Percentiles rank a stretch among this genome's conserved stretches.
These are phyloP conservation scores for Xerocomus minutiporus DNA, from an alignment of 1,284 basidiomycete species.

Conservation along the genomic window DNA sequence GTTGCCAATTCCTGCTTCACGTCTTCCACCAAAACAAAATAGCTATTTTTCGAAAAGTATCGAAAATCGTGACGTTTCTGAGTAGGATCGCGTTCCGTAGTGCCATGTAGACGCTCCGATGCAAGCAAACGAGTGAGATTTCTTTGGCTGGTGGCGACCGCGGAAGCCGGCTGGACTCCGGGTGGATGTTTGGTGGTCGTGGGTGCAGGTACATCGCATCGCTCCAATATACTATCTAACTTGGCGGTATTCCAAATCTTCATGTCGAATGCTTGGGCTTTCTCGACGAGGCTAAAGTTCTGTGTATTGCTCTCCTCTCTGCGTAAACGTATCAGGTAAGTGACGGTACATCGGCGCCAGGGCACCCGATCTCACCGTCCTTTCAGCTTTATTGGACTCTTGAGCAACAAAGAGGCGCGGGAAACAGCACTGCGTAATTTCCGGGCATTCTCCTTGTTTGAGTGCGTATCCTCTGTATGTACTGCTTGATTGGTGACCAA, in stretches of 20 bases:
- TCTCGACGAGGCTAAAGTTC: conserved; percentile 61
- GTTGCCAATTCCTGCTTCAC: conserved; percentile 75
- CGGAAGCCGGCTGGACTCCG: conserved; percentile 26
- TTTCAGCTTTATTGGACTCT: conserved; percentile 63
- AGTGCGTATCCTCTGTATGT: conserved; percentile 34
- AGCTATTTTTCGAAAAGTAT: conserved; percentile 80
- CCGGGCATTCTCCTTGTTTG: conserved; percentile 64
- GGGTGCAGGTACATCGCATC: conserved; percentile 46
- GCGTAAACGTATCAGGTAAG: conserved; percentile 5
- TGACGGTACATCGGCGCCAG: background rate
- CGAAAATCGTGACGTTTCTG: conserved; percentile 84
- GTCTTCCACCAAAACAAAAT: conserved; percentile 90
- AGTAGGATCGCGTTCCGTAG: conserved; percentile 82
- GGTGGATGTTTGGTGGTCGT: conserved; percentile 23
- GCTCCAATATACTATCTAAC: conserved; percentile 66
- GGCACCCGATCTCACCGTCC: conserved; percentile 43
- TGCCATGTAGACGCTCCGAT: conserved; percentile 85
- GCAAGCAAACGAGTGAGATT: conserved; percentile 70
- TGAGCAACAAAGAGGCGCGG: conserved; percentile 35
- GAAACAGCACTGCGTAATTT: conserved; percentile 25
- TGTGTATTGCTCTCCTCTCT: conserved; percentile 27
- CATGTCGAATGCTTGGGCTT: conserved; percentile 75
- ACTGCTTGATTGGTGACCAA: conserved; percentile 68
- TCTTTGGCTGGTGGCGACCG: conserved; percentile 28
- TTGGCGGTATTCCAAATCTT: conserved; percentile 87